phyloP scores from a whole-genome alignment of 768 basidiomycete genomes.

The Naganishia onofrii region DNA sequence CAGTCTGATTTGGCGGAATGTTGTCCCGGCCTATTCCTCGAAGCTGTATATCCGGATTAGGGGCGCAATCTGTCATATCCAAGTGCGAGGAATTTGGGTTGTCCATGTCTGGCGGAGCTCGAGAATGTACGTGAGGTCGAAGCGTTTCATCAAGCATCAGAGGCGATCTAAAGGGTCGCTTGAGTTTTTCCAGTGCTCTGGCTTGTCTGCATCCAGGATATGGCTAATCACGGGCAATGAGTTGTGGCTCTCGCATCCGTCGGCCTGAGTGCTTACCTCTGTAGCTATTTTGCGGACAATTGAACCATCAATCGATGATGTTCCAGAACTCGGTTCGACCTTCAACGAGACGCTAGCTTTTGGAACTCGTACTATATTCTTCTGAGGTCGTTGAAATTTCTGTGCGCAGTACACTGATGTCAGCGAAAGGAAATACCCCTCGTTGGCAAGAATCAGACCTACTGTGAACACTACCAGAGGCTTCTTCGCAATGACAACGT shows the following conservation, averaged over 20 bases:
- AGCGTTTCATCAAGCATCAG: not conserved
- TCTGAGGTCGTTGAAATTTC: slow-evolving; percentile 12
- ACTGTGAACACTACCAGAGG: slow-evolving; percentile 19
- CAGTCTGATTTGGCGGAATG: not conserved
- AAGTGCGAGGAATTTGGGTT: not conserved
- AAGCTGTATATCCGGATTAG: not conserved
- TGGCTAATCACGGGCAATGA: not conserved
- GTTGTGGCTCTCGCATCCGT: too few relatives aligned
- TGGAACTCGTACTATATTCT: not conserved
- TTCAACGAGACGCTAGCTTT: not conserved
- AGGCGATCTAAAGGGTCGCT: slow-evolving; percentile 26
- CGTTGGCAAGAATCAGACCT: not conserved
- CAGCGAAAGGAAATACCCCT: too few relatives aligned
- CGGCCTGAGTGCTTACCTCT: not conserved
- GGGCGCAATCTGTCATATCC: not conserved
- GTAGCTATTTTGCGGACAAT: not conserved
- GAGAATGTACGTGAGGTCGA: not conserved
- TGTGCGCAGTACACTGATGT: not conserved
- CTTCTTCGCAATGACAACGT: not conserved
- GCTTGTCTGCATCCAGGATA: not conserved
- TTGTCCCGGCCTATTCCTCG: not conserved
- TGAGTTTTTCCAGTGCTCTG: slow-evolving; percentile 18
- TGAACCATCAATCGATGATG: not conserved
- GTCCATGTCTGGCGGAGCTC: not conserved
- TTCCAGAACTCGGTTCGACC: not conserved